Conservation (phyloP, 345 rosid species). For the Ailanthus altissimus region DNA sequence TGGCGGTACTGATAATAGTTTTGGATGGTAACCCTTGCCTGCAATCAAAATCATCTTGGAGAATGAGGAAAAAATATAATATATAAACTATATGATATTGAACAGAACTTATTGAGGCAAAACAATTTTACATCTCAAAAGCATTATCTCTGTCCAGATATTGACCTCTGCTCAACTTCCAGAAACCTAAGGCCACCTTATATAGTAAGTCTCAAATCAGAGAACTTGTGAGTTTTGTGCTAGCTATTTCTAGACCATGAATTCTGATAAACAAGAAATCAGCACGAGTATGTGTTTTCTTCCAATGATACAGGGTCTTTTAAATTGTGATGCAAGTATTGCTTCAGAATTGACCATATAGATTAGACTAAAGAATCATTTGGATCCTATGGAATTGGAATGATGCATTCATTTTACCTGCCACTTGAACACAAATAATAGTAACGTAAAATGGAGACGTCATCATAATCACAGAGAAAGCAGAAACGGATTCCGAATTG, state of each 20-base stretch:
- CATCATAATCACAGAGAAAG: neutral
- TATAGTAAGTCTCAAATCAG: neutral
- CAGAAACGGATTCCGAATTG: neutral
- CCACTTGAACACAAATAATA: too few relatives aligned
- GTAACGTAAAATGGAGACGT: neutral
- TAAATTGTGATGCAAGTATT: too few relatives aligned
- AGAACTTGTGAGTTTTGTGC: neutral
- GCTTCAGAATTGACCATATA: neutral
- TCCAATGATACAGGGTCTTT: neutral
- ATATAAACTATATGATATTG: too few relatives aligned
- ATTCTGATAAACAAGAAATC: too few relatives aligned
- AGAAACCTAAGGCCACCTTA: too few relatives aligned
- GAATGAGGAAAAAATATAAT: neutral
- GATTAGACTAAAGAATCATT: neutral
- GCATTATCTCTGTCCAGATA: too few relatives aligned
- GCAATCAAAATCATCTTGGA: conserved; percentile 11
- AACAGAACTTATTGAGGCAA: too few relatives aligned
- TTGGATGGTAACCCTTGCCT: conserved; percentile 58
- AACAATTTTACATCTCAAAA: too few relatives aligned
- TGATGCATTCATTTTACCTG: neutral
- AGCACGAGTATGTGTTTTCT: neutral
- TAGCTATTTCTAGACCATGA: neutral
- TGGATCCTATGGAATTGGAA: neutral
- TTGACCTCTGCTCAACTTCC: too few relatives aligned
- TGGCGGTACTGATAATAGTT: conserved; percentile 54